phyloP scores from a whole-genome alignment of 352 stramenopile species.

The Peronosclerospora sorghi region DNA sequence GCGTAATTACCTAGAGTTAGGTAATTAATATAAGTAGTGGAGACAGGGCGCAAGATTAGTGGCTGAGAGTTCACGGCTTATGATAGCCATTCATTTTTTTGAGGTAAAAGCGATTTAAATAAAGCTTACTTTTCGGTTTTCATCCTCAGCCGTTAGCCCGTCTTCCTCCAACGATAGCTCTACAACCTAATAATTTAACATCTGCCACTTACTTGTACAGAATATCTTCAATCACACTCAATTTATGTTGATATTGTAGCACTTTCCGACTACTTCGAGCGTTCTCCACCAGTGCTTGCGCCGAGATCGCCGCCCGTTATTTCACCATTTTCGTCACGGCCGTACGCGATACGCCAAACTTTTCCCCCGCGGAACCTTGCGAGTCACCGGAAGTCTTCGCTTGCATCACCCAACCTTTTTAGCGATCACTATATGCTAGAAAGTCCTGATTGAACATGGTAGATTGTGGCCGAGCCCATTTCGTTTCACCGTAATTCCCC shows the following conservation, averaged over 20 bases:
- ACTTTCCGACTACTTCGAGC: conserved; percentile 64
- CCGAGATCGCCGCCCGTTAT: conserved; percentile 59
- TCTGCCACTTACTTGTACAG: conserved; percentile 81
- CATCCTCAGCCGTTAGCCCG: no score
- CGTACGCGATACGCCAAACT: conserved; percentile 72
- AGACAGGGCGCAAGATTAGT: no score
- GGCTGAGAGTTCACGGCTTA: no score
- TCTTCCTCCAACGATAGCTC: no score
- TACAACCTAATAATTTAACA: no score
- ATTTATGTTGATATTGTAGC: conserved; percentile 73
- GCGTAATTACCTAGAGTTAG: no score
- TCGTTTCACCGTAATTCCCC: conserved; percentile 47
- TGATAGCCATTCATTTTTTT: no score
- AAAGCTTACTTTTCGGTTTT: no score
- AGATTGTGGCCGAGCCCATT: no score
- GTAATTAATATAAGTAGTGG: no score
- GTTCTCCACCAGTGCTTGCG: conserved; percentile 53
- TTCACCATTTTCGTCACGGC: conserved; percentile 84
- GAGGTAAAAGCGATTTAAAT: no score
- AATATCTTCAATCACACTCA: conserved; percentile 81
- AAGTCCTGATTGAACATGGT: no score
- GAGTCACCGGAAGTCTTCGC: conserved; percentile 61
- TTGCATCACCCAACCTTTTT: conserved; percentile 60
- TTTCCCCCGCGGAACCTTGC: conserved; percentile 59
- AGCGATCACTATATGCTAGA: conserved; percentile 56